These are phyloP conservation scores for Turritis glabra DNA, from an alignment of 345 rosid species.

Conservation along the genomic window DNA sequence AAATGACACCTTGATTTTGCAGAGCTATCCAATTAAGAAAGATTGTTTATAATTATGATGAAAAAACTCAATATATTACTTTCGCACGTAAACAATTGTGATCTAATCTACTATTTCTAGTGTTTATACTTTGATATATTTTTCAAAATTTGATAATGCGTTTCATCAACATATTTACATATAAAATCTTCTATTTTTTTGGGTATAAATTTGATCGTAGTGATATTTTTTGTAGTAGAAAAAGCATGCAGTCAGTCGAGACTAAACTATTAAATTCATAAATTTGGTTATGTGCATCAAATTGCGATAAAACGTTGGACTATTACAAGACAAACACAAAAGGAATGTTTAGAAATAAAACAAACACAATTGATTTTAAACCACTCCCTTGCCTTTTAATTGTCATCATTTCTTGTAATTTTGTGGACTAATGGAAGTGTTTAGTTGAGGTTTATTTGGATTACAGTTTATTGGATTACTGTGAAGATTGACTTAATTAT, in stretches of 20 bases:
- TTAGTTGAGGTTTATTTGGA: conserved; percentile 39
- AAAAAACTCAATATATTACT: too few relatives aligned
- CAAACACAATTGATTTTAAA: conserved; percentile 25
- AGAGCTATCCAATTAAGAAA: conserved; percentile 1
- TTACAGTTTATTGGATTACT: conserved; percentile 33
- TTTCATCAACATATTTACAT: not conserved
- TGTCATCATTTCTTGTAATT: conserved; percentile 39
- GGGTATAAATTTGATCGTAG: not conserved
- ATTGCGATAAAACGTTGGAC: conserved; percentile 18
- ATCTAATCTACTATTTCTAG: not conserved
- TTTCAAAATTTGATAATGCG: not conserved
- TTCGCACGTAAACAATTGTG: not conserved
- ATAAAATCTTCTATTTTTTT: not conserved
- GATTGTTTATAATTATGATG: too few relatives aligned
- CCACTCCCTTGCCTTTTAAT: conserved; percentile 42
- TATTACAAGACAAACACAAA: conserved; percentile 41
- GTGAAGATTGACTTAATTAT: conserved; percentile 15
- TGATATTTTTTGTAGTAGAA: not conserved
- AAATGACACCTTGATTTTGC: conserved; percentile 21
- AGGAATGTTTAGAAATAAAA: conserved; percentile 29
- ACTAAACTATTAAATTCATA: conserved; percentile 9
- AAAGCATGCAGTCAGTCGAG: not conserved
- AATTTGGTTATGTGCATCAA: conserved; percentile 1
- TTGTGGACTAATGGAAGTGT: conserved; percentile 38
- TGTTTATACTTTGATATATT: not conserved